Evolutionary conservation across 2,329 filamentous ascomycete genomes (phyloP), one percentile per base, ranked within the genome.

Genomic region (Aspergillus floridensis): DNA sequence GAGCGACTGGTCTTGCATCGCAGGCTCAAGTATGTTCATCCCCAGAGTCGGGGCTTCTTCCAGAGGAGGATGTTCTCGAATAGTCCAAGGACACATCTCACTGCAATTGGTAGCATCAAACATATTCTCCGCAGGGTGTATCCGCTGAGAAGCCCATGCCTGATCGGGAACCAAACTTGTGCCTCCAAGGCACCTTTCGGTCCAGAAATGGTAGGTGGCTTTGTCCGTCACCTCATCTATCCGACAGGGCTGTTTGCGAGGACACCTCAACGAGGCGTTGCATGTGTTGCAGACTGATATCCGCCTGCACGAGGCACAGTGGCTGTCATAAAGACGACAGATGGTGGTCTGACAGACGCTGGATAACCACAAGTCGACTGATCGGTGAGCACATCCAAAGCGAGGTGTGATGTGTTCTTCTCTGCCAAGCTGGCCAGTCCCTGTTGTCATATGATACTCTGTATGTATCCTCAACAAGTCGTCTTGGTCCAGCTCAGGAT

Each of bases 351-450:
- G 74, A 35, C 74, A 73, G 41, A 75, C 72, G 52, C 74, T 73
- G 6, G 74, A 72, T 16, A 77, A 57, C 74, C 74, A 77, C n/a
- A 76, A 60, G 60, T 77, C 74, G 53, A 76, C 65, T 0, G 74
- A 76, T 54, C 74, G 68, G 60, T 77, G 74, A 21, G 74, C 73
- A 52, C 74, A 77, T 48, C 74, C 74, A 53, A 76, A 76, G 2
- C 74, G 72, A n/a, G 74, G 69, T 8, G 74, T 75, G 64, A 76
- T 75, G 35, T 64, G 67, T 48, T 74, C 70, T 59, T 76, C 72
- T 61, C 74, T 76, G 8, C 73, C 74, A 11, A 76, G 67, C 53
- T 74, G 71, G 16, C 71, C 72, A 1, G 69, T 63, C 8, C 66
- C 67, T 3, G 70, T 75, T 8, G 68, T 69, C 60, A 77, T 62